A percentile compares a stretch with the other conserved stretches of the same genome.
These are phyloP conservation scores for Hyphodiscus hymeniophilus DNA, from an alignment of 495 filamentous ascomycete genomes.

Conservation along the genomic window DNA sequence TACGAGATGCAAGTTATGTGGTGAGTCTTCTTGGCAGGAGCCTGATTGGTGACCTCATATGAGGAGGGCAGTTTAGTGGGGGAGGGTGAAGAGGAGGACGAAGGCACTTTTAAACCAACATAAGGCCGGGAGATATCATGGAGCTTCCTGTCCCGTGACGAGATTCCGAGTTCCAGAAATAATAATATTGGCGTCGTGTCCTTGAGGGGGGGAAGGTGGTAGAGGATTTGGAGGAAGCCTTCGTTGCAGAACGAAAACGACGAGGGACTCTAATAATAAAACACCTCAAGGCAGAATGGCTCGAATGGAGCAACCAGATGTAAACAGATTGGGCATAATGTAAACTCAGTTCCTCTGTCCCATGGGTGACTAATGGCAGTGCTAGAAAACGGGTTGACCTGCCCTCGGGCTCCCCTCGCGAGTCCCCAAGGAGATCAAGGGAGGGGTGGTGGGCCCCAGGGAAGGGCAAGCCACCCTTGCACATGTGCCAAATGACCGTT, in stretches of 20 bases:
- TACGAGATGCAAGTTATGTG: neutral
- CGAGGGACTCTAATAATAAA: neutral
- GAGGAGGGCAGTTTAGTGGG: neutral
- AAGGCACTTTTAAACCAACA: neutral
- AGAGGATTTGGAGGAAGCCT: no score
- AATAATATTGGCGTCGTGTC: no score
- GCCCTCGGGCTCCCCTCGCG: neutral
- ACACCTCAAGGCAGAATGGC: no score
- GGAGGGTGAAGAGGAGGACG: neutral
- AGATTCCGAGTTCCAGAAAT: no score
- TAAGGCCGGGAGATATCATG: no score
- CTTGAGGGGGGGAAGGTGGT: no score
- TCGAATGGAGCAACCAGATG: neutral
- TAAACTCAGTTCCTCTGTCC: neutral
- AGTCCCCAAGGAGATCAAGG: neutral
- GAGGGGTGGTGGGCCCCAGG: neutral
- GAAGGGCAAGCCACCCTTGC: neutral
- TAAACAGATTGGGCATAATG: neutral
- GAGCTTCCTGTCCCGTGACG: no score
- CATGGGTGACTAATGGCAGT: neutral
- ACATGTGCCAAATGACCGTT: neutral
- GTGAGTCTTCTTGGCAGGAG: neutral
- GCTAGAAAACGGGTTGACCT: neutral
- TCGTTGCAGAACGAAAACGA: neutral
- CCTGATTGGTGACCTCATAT: conserved; percentile 13